Evolutionary conservation across 2,329 filamentous ascomycete genomes (phyloP).

Genomic region (Aspergillus jensenii): DNA sequence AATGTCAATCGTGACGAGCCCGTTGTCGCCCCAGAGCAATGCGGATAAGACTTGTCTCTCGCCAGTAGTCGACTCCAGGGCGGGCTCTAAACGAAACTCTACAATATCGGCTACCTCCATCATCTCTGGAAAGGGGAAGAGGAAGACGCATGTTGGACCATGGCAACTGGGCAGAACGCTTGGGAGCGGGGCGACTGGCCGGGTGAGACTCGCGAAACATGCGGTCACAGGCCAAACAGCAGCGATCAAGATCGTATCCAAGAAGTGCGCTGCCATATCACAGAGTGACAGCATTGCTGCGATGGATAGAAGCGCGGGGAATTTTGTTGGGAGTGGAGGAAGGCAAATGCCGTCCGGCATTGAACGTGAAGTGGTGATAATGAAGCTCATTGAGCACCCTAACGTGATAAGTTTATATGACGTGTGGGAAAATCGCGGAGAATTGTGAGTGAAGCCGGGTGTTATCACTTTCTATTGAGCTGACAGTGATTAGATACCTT

Average conservation of each 20-base stretch:
- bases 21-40: conserved; percentile 25
- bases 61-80: conserved; percentile 49
- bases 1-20: conserved; percentile 28
- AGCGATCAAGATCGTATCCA: conserved; percentile 93
- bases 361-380: conserved; percentile 92
- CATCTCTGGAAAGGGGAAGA: conserved; percentile 53
- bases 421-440: conserved; percentile 95
- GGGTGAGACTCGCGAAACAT: conserved; percentile 84
- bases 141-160: conserved; percentile 79
- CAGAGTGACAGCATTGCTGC: conserved; percentile 83
- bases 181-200: conserved; percentile 84
- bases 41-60: conserved; percentile 56
- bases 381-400: conserved; percentile 92
- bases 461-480: too few relatives aligned
- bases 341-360: conserved; percentile 81
- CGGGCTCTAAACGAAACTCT: conserved; percentile 52
- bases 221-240: conserved; percentile 74
- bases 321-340: conserved; percentile 58
- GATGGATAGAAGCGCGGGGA: conserved; percentile 69
- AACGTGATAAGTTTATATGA: conserved; percentile 94
- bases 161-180: conserved; percentile 91
- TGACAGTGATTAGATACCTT: conserved; percentile 67
- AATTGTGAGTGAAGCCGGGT: conserved; percentile 67
- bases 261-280: conserved; percentile 73
- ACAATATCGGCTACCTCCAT: conserved; percentile 58